Evolutionary conservation across 352 stramenopile genomes (phyloP).

Genomic region (Globisporangium irregulare): DNA sequence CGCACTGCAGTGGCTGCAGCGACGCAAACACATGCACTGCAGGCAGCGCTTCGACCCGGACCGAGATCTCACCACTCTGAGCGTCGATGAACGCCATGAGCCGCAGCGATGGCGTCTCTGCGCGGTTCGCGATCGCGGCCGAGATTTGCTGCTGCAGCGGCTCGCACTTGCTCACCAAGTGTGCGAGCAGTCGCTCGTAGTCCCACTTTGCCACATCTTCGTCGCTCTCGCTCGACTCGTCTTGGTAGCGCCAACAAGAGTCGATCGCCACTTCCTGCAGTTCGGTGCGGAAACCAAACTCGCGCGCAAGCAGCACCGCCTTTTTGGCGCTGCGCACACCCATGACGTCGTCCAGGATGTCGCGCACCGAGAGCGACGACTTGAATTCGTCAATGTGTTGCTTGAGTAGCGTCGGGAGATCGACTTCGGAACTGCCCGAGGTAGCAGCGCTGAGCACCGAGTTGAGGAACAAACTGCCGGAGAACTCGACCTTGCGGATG

Average conservation of each 20-base stretch:
- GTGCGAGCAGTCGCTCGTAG: constrained; percentile 51
- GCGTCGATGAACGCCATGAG: constrained; percentile 62
- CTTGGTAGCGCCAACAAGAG: constrained; percentile 37
- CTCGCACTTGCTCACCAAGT: constrained; percentile 40
- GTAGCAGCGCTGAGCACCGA: constrained; percentile 63
- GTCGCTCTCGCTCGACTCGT: constrained; percentile 16
- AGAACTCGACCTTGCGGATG: constrained; percentile 88
- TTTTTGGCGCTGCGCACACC: constrained; percentile 88
- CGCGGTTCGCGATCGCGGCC: constrained; percentile 20
- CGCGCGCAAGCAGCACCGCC: constrained; percentile 91
- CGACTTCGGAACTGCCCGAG: constrained; percentile 22
- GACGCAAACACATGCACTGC: constrained; percentile 52
- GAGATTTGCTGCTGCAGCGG: constrained; percentile 44
- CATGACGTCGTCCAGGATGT: constrained; percentile 92
- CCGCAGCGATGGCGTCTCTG: constrained; percentile 35
- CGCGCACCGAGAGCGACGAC: constrained; percentile 45
- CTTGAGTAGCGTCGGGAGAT: constrained; percentile 69
- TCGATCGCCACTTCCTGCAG: constrained; percentile 65
- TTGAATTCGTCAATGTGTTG: constrained; percentile 57
- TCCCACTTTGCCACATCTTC: constrained; percentile 42
- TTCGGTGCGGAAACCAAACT: constrained; percentile 87
- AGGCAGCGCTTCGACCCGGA: constrained; percentile 43
- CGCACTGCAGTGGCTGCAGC: constrained; percentile 65
- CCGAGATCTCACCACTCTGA: constrained; percentile 38
- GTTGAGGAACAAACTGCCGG: constrained; percentile 86